Conservation (phyloP, 2,329 filamentous ascomycete genomes). For the Neonectria coccinea region DNA sequence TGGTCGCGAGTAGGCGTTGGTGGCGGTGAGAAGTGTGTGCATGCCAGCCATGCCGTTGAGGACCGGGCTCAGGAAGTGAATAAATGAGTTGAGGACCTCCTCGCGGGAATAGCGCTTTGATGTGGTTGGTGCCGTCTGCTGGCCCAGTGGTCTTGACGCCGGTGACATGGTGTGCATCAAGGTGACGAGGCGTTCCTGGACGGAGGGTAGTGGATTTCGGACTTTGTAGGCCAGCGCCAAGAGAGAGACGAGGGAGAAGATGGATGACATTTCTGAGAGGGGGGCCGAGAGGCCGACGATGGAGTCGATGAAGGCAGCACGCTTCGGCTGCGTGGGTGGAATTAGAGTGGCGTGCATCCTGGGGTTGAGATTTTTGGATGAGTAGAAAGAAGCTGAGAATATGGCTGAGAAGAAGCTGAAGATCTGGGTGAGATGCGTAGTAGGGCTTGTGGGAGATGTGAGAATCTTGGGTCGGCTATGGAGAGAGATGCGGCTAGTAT, state of each 20-base stretch:
- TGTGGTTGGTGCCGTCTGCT: conserved; percentile 6
- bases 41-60: conserved; percentile 52
- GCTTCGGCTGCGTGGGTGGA: conserved; percentile 36
- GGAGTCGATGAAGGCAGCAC: conserved; percentile 44
- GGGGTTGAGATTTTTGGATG: conserved; percentile 8
- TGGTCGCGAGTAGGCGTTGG: conserved; percentile 49
- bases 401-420: neutral
- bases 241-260: conserved; percentile 50
- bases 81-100: conserved; percentile 49
- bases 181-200: conserved; percentile 49
- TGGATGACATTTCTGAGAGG: conserved; percentile 47
- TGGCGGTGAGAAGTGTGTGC: conserved; percentile 48
- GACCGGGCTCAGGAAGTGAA: conserved; percentile 48
- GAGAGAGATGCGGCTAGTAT: conserved; percentile 2
- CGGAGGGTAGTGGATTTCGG: conserved; percentile 40
- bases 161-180: conserved; percentile 50
- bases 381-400: neutral
- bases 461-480: conserved; percentile 10
- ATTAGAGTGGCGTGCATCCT: conserved; percentile 42
- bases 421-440: neutral
- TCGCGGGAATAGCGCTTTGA: conserved; percentile 38
- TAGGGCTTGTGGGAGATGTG: neutral
- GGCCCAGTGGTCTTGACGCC: conserved; percentile 28
- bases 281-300: conserved; percentile 48
- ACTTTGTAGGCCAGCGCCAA: conserved; percentile 50